Conservation (phyloP, 441 rosid species). For the Kokia cookei region DNA sequence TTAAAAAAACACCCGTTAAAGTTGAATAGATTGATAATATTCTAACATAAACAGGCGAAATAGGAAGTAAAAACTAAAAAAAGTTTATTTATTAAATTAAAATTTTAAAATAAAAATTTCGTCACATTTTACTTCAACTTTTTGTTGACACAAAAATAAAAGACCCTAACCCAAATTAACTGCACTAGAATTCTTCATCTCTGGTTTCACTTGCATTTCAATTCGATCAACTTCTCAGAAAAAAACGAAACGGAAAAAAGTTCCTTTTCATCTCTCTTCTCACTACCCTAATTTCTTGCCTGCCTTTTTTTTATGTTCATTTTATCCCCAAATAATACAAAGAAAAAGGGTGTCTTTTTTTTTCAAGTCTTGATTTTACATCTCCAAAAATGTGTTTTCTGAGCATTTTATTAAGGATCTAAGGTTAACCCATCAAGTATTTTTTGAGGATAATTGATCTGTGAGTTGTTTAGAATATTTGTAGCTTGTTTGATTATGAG, state of each 20-base stretch:
- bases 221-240: background rate
- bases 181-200: background rate
- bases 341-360: background rate
- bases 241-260: background rate
- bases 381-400: background rate
- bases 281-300: background rate
- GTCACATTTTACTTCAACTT: background rate
- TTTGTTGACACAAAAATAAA: background rate
- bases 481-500: slow-evolving; percentile 21
- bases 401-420: background rate
- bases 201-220: background rate
- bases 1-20: no score
- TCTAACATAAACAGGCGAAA: no score
- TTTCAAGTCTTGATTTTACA: background rate
- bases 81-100: no score
- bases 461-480: slow-evolving; percentile 17
- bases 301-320: background rate
- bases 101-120: no score
- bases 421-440: slow-evolving; percentile 1
- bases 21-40: no score
- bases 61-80: no score
- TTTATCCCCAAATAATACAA: background rate
- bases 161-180: slow-evolving; percentile 3
- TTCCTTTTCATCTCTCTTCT: background rate
- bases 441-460: slow-evolving; percentile 27